phyloP scores from a whole-genome alignment of 2,329 filamentous ascomycete genomes.

The Hypoxylon sp. region DNA sequence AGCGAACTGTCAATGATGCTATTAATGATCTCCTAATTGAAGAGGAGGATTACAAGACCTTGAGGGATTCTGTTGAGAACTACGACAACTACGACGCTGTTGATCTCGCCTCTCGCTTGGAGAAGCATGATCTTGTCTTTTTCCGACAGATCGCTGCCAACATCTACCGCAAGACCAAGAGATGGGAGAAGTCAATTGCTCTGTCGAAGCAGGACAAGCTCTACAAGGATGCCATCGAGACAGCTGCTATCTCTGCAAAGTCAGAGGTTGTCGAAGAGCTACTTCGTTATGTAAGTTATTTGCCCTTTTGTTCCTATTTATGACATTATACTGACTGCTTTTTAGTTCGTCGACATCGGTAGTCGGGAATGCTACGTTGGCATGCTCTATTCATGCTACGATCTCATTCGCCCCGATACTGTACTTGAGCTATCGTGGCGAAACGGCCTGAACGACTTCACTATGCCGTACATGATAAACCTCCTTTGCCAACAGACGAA shows the following conservation, averaged over 20 bases:
- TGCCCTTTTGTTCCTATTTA: slow-evolving; percentile 6
- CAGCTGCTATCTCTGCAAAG: slow-evolving; percentile 90
- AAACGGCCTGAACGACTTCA: slow-evolving; percentile 92
- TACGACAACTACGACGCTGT: slow-evolving; percentile 99
- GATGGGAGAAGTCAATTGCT: slow-evolving; percentile 98
- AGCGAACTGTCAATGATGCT: slow-evolving; percentile 96
- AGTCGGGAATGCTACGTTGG: slow-evolving; percentile 99
- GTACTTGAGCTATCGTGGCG: slow-evolving; percentile 98
- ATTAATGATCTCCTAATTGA: slow-evolving; percentile 98
- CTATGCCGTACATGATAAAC: slow-evolving; percentile 99
- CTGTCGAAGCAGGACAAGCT: slow-evolving; percentile 99
- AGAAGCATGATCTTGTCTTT: slow-evolving; percentile 98
- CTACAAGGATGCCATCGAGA: slow-evolving; percentile 99
- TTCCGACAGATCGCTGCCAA: slow-evolving; percentile 98
- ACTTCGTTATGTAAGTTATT: slow-evolving; percentile 88
- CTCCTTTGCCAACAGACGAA: slow-evolving; percentile 90
- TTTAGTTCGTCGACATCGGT: slow-evolving; percentile 96
- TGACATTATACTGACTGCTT: slow-evolving; percentile 45
- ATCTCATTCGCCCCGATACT: slow-evolving; percentile 90
- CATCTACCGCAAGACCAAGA: slow-evolving; percentile 99
- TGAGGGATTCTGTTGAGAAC: slow-evolving; percentile 96
- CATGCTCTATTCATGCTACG: slow-evolving; percentile 99
- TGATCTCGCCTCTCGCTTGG: slow-evolving; percentile 87
- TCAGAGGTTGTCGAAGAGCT: slow-evolving; percentile 93
- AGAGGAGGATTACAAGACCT: slow-evolving; percentile 98